Conservation (phyloP, 306 rosid genomes). For the Trifolium subterraneum region DNA sequence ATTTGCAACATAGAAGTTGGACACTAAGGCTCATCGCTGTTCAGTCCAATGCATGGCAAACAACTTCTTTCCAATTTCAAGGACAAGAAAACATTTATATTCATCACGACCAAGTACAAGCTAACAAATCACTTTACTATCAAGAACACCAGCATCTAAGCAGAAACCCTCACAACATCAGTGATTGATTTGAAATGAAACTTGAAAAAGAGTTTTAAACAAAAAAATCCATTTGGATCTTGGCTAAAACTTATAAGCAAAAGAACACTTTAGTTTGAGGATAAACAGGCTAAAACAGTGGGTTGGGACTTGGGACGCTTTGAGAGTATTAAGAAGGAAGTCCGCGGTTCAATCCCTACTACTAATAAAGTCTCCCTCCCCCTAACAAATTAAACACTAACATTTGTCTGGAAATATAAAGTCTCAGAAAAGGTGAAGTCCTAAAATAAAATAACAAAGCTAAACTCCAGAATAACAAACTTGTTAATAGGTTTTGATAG, state of each 20-base stretch:
- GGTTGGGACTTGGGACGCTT: not conserved
- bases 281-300: not conserved
- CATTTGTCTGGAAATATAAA: not conserved
- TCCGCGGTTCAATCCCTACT: not conserved
- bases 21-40: not conserved
- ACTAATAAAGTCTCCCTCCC: not conserved
- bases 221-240: slow-evolving; percentile 11
- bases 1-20: not conserved
- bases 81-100: slow-evolving; percentile 11
- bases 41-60: slow-evolving; percentile 10
- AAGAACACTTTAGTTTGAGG: slow-evolving; percentile 14
- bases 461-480: slow-evolving; percentile 4
- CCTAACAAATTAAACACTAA: not conserved
- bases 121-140: slow-evolving; percentile 1
- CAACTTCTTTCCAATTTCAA: not conserved
- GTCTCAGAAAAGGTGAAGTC: slow-evolving; percentile 4
- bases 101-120: not conserved
- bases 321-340: not conserved
- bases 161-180: slow-evolving; percentile 6
- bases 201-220: not conserved
- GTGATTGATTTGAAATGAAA: not conserved
- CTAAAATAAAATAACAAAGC: not conserved
- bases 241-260: slow-evolving; percentile 13
- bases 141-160: slow-evolving; percentile 13
- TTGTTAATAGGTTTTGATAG: slow-evolving; percentile 19